These are phyloP conservation scores for Aureobasidium sp. DNA, from an alignment of 2,329 filamentous ascomycete genomes.

Conservation along the genomic window DNA sequence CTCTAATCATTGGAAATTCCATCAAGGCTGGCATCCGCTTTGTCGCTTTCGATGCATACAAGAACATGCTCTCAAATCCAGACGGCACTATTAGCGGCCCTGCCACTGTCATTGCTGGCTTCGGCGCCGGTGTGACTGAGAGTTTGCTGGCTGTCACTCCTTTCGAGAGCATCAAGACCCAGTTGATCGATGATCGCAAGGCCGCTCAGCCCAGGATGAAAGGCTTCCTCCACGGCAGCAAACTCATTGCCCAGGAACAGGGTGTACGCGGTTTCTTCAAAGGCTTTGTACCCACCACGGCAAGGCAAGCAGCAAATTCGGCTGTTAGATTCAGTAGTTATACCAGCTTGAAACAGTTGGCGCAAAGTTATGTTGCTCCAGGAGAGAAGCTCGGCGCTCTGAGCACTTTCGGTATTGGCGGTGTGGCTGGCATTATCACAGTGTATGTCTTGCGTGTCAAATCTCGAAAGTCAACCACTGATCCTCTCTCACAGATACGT, in stretches of 20 bases:
- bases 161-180: conserved; percentile 97
- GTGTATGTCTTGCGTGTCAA: conserved; percentile 52
- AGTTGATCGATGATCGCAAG: conserved; percentile 95
- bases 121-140: conserved; percentile 91
- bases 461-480: neutral
- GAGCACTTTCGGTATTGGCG: conserved; percentile 86
- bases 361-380: conserved; percentile 84
- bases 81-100: conserved; percentile 86
- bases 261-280: conserved; percentile 92
- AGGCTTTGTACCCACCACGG: conserved; percentile 90
- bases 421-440: conserved; percentile 80
- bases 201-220: conserved; percentile 73
- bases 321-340: conserved; percentile 87
- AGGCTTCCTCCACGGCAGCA: conserved; percentile 85
- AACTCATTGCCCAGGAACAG: conserved; percentile 78
- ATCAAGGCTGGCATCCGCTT: conserved; percentile 95
- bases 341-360: conserved; percentile 78
- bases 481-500: conserved; percentile 24
- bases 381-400: conserved; percentile 87
- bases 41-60: conserved; percentile 94
- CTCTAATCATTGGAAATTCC: conserved; percentile 91
- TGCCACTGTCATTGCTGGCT: conserved; percentile 83
- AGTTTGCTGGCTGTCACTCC: conserved; percentile 89
- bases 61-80: conserved; percentile 68
- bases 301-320: conserved; percentile 88